Evolutionary conservation across 495 filamentous ascomycete species (phyloP), one percentile per base, ranked within the genome.

Genomic region (Penicillium psychrofluorescens): DNA sequence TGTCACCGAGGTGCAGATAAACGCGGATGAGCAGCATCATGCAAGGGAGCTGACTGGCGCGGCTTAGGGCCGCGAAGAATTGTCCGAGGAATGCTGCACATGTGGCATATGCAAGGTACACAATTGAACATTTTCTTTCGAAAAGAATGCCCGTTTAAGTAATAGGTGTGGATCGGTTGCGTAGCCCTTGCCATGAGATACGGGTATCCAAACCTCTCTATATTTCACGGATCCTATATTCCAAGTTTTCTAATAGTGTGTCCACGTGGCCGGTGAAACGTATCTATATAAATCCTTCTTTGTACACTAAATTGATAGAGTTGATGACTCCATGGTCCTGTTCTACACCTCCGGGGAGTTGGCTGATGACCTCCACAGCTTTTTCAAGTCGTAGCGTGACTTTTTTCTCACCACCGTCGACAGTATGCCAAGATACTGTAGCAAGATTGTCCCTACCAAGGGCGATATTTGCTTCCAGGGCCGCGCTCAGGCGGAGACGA

Each of bases 391-490:
- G 36, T 8, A 68, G 45, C 16, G 54, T 44, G 7, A 68, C 53
- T 8, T 14, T 8, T 11, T 46, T 58, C 16, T 54, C 35, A 11
- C 43, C 40, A 8, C 31, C 35, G 15, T n/a, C 16, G 0, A 15
- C 40, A 6, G 41, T 40, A 11, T 35, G 34, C 62, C 64, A 66
- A 4, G 51, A 54, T 1, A 68, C 55, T 1, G 12, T 46, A 1
- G 62, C 64, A 6, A 60, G 1, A 50, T 68, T 68, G 6, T 56
- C 53, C 13, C 28, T 48, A 2, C 60, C 63, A 11, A 66, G 15
- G 1, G 53, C 55, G n/a, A 68, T 49, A 13, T 49, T 59, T 6
- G 62, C 62, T 4, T 54, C 43, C 9, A 68, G 1, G 1, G 27
- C 35, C 7, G 40, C 29, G 43, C 45, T 55, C 35, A 68, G 38